Evolutionary conservation across 139 green algal genomes (phyloP).

Genomic region (Coccomyxa sp.): DNA sequence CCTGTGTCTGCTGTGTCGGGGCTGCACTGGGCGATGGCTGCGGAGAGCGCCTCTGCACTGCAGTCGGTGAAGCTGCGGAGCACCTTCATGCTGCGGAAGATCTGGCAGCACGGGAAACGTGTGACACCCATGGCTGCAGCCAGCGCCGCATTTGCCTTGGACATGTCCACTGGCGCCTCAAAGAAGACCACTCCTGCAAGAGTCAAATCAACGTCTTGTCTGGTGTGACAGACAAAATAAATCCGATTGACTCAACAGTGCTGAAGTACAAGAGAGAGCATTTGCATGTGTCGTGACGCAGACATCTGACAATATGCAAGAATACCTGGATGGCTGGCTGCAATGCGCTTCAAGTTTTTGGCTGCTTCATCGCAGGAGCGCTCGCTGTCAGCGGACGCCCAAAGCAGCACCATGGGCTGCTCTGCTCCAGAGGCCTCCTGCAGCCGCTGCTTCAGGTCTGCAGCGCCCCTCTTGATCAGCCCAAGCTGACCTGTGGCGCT

Average conservation of each 20-base stretch:
- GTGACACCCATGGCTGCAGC: conserved; percentile 41
- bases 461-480: conserved; percentile 39
- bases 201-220: background rate
- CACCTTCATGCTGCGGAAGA: conserved; percentile 55
- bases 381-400: conserved; percentile 19
- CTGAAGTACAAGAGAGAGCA: no score
- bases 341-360: background rate
- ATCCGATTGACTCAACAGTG: no score
- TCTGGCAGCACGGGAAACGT: conserved; percentile 25
- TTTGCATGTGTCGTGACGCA: no score
- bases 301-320: no score
- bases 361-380: conserved; percentile 2
- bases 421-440: background rate
- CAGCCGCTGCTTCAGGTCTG: conserved; percentile 40
- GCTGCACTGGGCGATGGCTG: no score
- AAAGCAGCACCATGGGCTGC: conserved; percentile 38
- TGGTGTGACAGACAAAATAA: no score
- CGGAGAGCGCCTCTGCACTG: background rate
- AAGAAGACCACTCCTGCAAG: background rate
- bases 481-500: background rate
- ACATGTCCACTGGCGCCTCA: background rate
- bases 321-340: no score
- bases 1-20: no score
- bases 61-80: background rate
- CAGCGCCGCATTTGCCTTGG: conserved; percentile 25